Conservation (phyloP, 192 early-diverging fungal species). For the Backusella liffmaniae region DNA sequence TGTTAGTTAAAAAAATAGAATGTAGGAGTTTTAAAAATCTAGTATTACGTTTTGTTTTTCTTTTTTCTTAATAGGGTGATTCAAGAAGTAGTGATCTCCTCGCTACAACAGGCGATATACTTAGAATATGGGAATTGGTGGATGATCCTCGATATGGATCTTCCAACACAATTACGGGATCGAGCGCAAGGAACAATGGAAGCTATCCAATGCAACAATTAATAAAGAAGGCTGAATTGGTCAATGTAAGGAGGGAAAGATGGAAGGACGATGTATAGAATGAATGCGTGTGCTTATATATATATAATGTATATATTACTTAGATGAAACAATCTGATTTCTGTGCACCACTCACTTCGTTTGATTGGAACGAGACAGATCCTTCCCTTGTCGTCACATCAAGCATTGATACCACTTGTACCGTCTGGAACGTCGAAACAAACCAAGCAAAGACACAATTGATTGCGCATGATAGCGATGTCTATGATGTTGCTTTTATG, state of each 20-base stretch:
- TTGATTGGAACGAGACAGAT: conserved; percentile 96
- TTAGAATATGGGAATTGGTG: conserved; percentile 86
- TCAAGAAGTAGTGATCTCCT: conserved; percentile 65
- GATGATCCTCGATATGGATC: conserved; percentile 47
- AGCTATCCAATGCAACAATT: conserved; percentile 34
- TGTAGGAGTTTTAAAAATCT: conserved; percentile 10
- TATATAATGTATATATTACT: too few species aligned
- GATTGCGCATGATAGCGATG: conserved; percentile 98
- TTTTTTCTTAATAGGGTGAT: background rate
- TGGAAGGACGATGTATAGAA: background rate
- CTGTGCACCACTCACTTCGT: conserved; percentile 89
- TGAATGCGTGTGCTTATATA: background rate
- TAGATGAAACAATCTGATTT: conserved; percentile 68
- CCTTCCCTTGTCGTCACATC: conserved; percentile 85
- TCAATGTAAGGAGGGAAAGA: conserved; percentile 49
- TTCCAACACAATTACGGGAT: conserved; percentile 13
- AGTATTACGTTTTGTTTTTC: background rate
- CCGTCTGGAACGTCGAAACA: conserved; percentile 97
- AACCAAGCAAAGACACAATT: conserved; percentile 97
- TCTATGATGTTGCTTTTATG: conserved; percentile 97
- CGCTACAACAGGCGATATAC: conserved; percentile 84
- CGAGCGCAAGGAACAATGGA: conserved; percentile 39
- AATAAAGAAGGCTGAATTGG: conserved; percentile 49
- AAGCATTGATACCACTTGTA: conserved; percentile 99
- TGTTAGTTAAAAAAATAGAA: background rate